Conservation (phyloP, 1,284 basidiomycete genomes). For the Leccinum subatratum region DNA sequence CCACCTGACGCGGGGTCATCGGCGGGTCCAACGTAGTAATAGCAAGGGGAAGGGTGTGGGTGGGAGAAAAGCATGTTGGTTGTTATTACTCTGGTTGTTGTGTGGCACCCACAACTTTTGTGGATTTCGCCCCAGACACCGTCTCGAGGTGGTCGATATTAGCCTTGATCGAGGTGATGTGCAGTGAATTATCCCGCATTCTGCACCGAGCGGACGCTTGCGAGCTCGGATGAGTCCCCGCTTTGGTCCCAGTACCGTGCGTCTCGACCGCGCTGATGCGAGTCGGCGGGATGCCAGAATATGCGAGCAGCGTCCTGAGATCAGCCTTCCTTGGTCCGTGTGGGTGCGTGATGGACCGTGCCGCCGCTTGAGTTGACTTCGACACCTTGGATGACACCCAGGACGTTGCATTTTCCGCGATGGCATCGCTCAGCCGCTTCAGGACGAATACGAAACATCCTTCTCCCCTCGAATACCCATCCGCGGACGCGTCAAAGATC, state of each 20-base stretch:
- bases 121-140: conserved; percentile 59
- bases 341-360: conserved; percentile 67
- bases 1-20: not conserved
- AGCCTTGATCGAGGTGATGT: conserved; percentile 65
- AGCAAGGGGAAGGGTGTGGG: not conserved
- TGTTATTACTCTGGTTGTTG: conserved; percentile 27
- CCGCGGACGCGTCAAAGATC: conserved; percentile 64
- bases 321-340: conserved; percentile 55
- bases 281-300: conserved; percentile 42
- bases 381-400: conserved; percentile 62
- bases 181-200: conserved; percentile 45
- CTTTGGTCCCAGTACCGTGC: conserved; percentile 68
- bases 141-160: conserved; percentile 73
- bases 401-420: conserved; percentile 59
- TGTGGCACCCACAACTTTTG: conserved; percentile 56
- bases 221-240: conserved; percentile 61
- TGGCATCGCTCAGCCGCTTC: conserved; percentile 63
- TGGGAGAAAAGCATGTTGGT: not conserved
- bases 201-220: conserved; percentile 55
- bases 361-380: conserved; percentile 68
- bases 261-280: conserved; percentile 65
- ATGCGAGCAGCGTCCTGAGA: conserved; percentile 45
- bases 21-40: not conserved
- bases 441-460: conserved; percentile 69
- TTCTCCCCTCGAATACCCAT: conserved; percentile 70